Base-by-base conservation (phyloP, 106 monocot genomes). In the Hemerocallis citrina region DNA sequence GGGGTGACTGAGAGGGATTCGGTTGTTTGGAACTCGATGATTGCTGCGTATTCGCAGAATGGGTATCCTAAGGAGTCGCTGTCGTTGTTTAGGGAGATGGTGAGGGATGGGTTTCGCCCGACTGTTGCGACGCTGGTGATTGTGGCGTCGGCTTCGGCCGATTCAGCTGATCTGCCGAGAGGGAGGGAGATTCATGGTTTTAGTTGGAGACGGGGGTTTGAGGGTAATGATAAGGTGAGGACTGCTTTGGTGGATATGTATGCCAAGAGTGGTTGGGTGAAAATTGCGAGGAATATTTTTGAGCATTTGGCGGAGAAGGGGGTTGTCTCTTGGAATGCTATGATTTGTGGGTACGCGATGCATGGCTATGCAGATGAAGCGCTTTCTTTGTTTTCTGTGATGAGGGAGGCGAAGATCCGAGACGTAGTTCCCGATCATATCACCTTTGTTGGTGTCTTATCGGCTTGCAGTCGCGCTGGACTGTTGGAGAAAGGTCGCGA, bases 21-120 rank as follows among this genome's bases (percentile, higher is more conserved):
- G 1, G 84, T 81, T n/a, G 55, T 86, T 0, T 89, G 89, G 95
- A 95, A 89, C 36, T 75, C 89, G n/a, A 83, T 95, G 86, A 90
- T 89, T 22, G 76, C 75, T 0, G 86, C 83, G 0, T 90, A 84
- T 55, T 65, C 80, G 0, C 86, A 79, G 25, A 90, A 85, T 39
- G 75, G 77, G 4, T 63, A 17, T 21, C 81, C 95, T 0, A 11
- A 34, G 17, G 83, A 90, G 30, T 27, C 94, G 15, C 49, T 95
- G 1, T 21, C 35, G 6, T 23, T 86, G 49, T 95, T 72, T 49
- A 33, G 38, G 4, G 76, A 65, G 13, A 89, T 95, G 90, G 71
- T 52, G 11, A 23, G 34, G 1, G 38, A 49, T 4, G 71, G 84
- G 1, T 68, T 79, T 38, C 43, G 34, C 25, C 78, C 90, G 4